phyloP scores from a whole-genome alignment of 2,329 filamentous ascomycete species.

The Clonostachys chloroleuca region DNA sequence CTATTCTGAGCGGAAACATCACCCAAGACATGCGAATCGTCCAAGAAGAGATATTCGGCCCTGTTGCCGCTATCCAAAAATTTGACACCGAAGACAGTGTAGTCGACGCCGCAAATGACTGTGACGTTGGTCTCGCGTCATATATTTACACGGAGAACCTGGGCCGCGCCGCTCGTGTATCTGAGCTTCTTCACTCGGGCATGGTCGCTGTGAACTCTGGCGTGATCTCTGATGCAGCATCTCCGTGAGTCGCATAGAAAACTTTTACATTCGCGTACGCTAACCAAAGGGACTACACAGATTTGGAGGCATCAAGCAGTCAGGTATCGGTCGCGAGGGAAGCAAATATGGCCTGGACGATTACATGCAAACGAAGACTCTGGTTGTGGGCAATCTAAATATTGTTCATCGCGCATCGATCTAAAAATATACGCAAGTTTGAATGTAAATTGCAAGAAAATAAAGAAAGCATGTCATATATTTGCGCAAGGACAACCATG shows the following conservation, averaged over 20 bases:
- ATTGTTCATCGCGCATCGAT: background rate
- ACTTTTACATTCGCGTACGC: background rate
- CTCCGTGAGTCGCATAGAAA: conserved; percentile 15
- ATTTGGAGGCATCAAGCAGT: conserved; percentile 60
- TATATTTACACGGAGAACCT: conserved; percentile 63
- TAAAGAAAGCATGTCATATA: no score
- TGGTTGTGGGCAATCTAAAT: conserved; percentile 32
- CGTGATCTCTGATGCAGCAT: conserved; percentile 19
- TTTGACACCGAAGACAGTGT: conserved; percentile 71
- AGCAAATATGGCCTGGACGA: conserved; percentile 58
- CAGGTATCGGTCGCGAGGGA: conserved; percentile 57
- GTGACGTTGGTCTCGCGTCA: conserved; percentile 68
- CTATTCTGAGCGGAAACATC: conserved; percentile 61
- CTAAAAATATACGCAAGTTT: background rate
- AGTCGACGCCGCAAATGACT: conserved; percentile 60
- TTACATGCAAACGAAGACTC: conserved; percentile 50
- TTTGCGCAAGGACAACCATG: no score
- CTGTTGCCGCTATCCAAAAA: conserved; percentile 65
- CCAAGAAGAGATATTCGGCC: conserved; percentile 72
- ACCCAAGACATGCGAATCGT: conserved; percentile 62
- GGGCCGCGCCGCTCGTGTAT: conserved; percentile 31
- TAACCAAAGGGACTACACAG: conserved; percentile 7
- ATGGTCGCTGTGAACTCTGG: conserved; percentile 64
- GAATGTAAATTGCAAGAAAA: no score
- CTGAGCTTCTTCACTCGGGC: conserved; percentile 53